Evolutionary conservation across 2,329 filamentous ascomycete species (phyloP).

Genomic region (Diaporthe citriasiana): DNA sequence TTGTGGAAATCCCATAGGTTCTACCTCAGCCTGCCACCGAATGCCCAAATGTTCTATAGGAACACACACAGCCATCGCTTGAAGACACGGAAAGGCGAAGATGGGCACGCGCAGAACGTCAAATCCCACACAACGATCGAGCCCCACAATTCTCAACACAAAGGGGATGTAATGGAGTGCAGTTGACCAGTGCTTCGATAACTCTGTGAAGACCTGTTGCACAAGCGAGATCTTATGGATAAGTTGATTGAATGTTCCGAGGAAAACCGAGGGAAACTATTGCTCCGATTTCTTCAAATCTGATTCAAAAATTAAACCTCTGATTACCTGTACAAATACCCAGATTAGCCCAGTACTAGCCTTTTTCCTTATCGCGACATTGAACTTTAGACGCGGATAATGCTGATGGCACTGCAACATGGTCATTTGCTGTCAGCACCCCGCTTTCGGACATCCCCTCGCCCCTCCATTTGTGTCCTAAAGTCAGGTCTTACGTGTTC

Average conservation of each 20-base stretch:
- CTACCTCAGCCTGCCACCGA: neutral
- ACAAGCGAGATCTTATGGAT: neutral
- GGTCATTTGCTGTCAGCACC: neutral
- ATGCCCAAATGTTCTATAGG: neutral
- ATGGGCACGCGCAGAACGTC: neutral
- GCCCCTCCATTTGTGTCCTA: no score
- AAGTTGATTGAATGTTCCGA: neutral
- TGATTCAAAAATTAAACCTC: neutral
- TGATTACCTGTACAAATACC: no score
- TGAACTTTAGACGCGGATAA: neutral
- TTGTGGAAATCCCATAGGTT: neutral
- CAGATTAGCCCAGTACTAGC: neutral
- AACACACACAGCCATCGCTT: neutral
- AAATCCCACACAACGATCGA: no score
- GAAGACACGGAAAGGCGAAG: neutral
- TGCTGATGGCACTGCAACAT: neutral
- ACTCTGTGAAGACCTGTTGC: neutral
- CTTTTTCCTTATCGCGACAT: neutral
- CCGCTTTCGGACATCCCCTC: conserved; percentile 16
- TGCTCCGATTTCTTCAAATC: neutral
- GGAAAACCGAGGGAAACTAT: neutral
- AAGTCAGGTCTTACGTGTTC: neutral
- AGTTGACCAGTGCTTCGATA: neutral
- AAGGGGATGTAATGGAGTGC: neutral
- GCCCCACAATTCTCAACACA: no score